Conservation (phyloP, 352 stramenopile species). For the Phytophthora fragariaefolia region DNA sequence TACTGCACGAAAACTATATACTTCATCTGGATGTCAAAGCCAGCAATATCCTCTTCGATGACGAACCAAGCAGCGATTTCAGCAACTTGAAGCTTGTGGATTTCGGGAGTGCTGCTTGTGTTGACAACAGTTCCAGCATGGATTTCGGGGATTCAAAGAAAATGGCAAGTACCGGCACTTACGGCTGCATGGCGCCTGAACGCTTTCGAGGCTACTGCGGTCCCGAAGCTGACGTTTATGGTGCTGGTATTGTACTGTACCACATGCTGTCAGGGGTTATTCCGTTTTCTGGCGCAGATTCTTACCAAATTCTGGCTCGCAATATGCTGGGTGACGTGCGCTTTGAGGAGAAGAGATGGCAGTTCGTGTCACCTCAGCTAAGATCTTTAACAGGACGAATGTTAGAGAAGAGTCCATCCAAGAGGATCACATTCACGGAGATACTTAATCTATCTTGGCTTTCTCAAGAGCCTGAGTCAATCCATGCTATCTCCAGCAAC, state of each 20-base stretch:
- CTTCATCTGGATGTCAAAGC: conserved; percentile 75
- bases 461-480: conserved; percentile 35
- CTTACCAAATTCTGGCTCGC: conserved; percentile 62
- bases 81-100: conserved; percentile 71
- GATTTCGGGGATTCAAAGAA: conserved; percentile 14
- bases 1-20: conserved; percentile 59
- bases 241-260: conserved; percentile 64
- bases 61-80: conserved; percentile 39
- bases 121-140: conserved; percentile 11
- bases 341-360: conserved; percentile 51
- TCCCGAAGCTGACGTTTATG: conserved; percentile 66
- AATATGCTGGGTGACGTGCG: conserved; percentile 68
- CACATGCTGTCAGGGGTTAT: conserved; percentile 64
- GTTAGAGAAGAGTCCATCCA: conserved; percentile 56
- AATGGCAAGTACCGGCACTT: conserved; percentile 43
- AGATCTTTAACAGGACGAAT: conserved; percentile 48
- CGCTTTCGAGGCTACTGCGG: conserved; percentile 59
- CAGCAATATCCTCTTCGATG: conserved; percentile 71
- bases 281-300: conserved; percentile 50
- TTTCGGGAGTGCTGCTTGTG: conserved; percentile 57
- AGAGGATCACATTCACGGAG: conserved; percentile 59
- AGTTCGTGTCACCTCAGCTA: conserved; percentile 41
- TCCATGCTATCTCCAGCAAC: no score
- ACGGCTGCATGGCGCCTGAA: conserved; percentile 72
- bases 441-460: conserved; percentile 66